Evolutionary conservation across 2,329 filamentous ascomycete genomes (phyloP).

Genomic region (Penicillium sp.): DNA sequence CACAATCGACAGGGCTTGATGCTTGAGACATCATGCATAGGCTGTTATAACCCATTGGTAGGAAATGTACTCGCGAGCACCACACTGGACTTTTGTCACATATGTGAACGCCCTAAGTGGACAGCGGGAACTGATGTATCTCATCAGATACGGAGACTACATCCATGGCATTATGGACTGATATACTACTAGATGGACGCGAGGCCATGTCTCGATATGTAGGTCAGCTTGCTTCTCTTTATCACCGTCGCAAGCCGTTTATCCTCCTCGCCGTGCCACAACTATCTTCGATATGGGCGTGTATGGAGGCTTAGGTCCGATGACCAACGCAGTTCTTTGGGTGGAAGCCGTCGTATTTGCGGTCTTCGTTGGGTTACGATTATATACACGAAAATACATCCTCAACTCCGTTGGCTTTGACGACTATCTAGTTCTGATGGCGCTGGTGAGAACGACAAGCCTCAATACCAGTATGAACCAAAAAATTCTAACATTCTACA

Average conservation of each 20-base stretch:
- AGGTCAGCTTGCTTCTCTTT: not conserved
- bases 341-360: slow-evolving; percentile 16
- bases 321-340: slow-evolving; percentile 25
- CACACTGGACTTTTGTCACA: no score
- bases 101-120: no score
- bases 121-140: not conserved
- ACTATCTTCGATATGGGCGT: slow-evolving; percentile 13
- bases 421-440: slow-evolving; percentile 18
- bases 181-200: not conserved
- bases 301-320: slow-evolving; percentile 23
- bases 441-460: slow-evolving; percentile 7
- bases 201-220: not conserved
- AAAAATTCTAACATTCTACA: slow-evolving; percentile 6
- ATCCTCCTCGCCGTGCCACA: not conserved
- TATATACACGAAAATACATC: slow-evolving; percentile 22
- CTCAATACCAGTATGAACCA: not conserved
- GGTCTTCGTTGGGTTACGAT: slow-evolving; percentile 18
- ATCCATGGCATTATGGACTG: not conserved
- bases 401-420: slow-evolving; percentile 21
- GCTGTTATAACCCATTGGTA: no score
- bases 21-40: no score
- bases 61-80: no score
- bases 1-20: no score
- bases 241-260: not conserved
- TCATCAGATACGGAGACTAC: not conserved